Evolutionary conservation across 371 early-diverging fungal genomes (phyloP), one percentile per base, ranked within the genome.

Genomic region (Zychaea mexicana): DNA sequence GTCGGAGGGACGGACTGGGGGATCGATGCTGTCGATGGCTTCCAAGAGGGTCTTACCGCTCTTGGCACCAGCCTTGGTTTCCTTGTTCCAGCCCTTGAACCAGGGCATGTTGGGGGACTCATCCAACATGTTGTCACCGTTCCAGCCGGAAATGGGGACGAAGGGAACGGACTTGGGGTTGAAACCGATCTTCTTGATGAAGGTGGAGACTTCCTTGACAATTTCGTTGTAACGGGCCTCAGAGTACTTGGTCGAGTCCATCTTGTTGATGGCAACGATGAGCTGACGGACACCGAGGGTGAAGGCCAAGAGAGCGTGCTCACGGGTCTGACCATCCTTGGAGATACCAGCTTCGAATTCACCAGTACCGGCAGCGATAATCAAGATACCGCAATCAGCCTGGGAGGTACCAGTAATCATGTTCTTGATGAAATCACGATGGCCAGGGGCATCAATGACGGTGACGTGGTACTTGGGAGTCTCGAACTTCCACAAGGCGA

Each of bases 401-500:
- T 94, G 96, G 76, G 95, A 94, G 66, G 98, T 95, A 84, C 98
- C 98, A 75, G 94, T 94, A 76, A 99, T 97, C 98, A 99, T 98
- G 94, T 96, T 98, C 89, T 95, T 93, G 86, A 99, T 96, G 89
- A 96, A 99, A 84, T 96, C 96, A 83, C 97, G 92, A 89, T 99
- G 99, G 56, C 99, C 99, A 59, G 99, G 99, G 72, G 98, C 97
- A 82, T 96, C 97, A 82, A 96, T 94, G 85, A 96, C 92, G 79
- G 96, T 96, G 71, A 95, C 92, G 79, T 91, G 82, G 90, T 88
- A 94, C 88, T 93, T 93, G 84, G 92, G 89, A 71, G 98, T 94
- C 78, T 96, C 95, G 93, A 99, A 98, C 88, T 92, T 92, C 90
- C 96, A 94, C 83, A 92, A 91, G 76, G 94, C 97, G 52, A 88